phyloP scores from a whole-genome alignment of 108 stramenopile species.

The Nitzschia putrida region DNA sequence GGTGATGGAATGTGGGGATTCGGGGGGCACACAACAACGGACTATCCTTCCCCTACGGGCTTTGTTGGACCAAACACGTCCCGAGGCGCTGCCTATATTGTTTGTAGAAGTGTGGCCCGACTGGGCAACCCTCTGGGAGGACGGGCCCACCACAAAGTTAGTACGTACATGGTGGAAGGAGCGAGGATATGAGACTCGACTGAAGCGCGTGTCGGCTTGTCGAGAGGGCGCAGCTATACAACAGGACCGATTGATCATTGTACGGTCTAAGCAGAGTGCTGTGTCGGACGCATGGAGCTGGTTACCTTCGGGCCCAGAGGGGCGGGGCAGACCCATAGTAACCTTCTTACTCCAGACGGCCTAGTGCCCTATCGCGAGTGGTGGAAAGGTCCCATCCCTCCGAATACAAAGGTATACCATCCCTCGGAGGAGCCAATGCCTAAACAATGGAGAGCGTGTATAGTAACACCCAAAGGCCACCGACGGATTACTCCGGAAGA shows the following conservation, averaged over 20 bases:
- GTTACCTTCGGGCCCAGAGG: neutral
- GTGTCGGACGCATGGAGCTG: neutral
- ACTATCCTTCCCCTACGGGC: neutral
- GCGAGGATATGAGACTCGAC: too few species aligned
- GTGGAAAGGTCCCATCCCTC: neutral
- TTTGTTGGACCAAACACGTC: neutral
- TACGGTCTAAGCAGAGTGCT: neutral
- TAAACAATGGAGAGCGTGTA: too few species aligned
- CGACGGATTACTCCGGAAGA: too few species aligned
- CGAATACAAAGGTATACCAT: too few species aligned
- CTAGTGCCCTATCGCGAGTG: neutral
- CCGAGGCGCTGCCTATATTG: neutral
- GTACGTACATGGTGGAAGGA: neutral
- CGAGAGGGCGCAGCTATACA: neutral
- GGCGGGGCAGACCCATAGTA: neutral
- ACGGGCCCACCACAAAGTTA: neutral
- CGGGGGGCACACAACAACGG: too few species aligned
- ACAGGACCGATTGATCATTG: neutral
- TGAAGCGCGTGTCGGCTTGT: too few species aligned
- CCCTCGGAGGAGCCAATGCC: too few species aligned
- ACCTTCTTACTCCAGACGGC: neutral
- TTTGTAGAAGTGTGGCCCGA: too few species aligned
- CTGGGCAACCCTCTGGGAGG: neutral
- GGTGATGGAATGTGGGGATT: neutral
- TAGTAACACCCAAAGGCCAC: too few species aligned